Percentiles rank a stretch among this genome's conserved stretches.
Conservation (phyloP, 2,329 filamentous ascomycete species). For the Clonostachys rosea region DNA sequence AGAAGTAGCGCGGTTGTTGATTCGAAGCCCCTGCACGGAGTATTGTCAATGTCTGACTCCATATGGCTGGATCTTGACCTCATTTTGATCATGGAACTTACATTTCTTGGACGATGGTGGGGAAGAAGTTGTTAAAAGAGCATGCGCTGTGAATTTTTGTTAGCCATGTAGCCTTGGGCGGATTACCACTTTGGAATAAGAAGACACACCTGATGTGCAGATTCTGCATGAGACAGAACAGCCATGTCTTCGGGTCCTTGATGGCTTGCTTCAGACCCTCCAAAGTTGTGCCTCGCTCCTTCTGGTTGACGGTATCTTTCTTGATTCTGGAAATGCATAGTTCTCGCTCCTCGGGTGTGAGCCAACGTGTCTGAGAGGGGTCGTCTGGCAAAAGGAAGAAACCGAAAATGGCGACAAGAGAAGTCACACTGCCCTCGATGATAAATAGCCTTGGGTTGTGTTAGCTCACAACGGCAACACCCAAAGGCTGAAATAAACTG, state of each 20-base stretch:
- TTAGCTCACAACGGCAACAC: constrained; percentile 6
- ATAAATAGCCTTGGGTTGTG: constrained; percentile 48
- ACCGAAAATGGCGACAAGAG: constrained; percentile 14
- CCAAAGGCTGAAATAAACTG: constrained; percentile 14
- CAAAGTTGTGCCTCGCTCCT: constrained; percentile 30
- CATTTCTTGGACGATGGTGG: constrained; percentile 15
- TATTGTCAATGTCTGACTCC: constrained; percentile 10
- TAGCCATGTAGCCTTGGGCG: constrained; percentile 25
- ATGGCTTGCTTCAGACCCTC: constrained; percentile 36
- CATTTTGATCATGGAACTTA: constrained; percentile 20
- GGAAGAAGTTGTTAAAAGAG: constrained; percentile 10
- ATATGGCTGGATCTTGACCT: constrained; percentile 18
- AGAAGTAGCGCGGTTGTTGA: constrained; percentile 12
- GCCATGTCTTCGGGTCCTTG: constrained; percentile 39
- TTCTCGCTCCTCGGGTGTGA: constrained; percentile 37
- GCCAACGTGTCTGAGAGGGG: constrained; percentile 34
- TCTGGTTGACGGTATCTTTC: constrained; percentile 38
- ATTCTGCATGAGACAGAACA: constrained; percentile 46
- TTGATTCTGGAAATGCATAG: constrained; percentile 34
- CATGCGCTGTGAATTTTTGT: constrained; percentile 2
- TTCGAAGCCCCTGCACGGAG: constrained; percentile 3
- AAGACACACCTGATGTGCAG: constrained; percentile 34
- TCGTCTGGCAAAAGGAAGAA: constrained; percentile 23
- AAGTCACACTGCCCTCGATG: constrained; percentile 48
- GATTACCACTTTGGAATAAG: constrained; percentile 24